Evolutionary conservation across 2,329 filamentous ascomycete species (phyloP).

Genomic region (Microdochium paspali): DNA sequence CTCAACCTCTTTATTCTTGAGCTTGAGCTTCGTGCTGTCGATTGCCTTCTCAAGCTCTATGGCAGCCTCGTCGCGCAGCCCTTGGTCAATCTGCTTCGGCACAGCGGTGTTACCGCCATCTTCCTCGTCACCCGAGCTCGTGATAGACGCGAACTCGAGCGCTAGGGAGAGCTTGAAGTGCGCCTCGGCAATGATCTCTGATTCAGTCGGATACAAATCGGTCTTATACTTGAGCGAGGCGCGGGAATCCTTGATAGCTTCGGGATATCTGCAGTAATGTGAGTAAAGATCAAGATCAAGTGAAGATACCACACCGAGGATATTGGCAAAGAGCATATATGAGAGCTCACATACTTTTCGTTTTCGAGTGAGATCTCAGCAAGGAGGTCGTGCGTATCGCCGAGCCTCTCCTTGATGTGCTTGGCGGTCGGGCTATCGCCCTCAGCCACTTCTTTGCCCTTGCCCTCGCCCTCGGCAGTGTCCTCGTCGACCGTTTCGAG

Average conservation of each 20-base stretch:
- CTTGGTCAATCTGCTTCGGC: conserved; percentile 53
- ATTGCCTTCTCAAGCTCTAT: conserved; percentile 67
- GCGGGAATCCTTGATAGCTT: conserved; percentile 77
- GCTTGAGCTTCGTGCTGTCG: conserved; percentile 59
- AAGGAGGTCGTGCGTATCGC: conserved; percentile 88
- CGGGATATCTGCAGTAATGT: conserved; percentile 50
- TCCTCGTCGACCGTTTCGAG: conserved; percentile 30
- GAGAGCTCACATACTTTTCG: conserved; percentile 49
- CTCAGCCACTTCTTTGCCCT: conserved; percentile 30
- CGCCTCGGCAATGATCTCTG: conserved; percentile 81
- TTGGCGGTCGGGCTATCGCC: conserved; percentile 31
- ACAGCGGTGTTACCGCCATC: conserved; percentile 19
- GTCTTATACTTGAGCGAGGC: conserved; percentile 71
- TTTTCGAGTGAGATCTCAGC: conserved; percentile 97
- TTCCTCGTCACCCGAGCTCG: conserved; percentile 44
- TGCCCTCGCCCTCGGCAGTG: conserved; percentile 31
- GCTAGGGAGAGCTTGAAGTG: conserved; percentile 95
- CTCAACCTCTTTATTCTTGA: conserved; percentile 60
- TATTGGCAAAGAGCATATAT: conserved; percentile 1
- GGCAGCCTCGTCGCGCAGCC: conserved; percentile 60
- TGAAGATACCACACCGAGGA: background rate
- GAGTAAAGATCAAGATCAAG: conserved; percentile 4
- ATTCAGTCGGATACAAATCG: conserved; percentile 69
- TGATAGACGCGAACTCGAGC: conserved; percentile 84
- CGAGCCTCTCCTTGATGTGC: conserved; percentile 74